A percentile compares a stretch with the other conserved stretches of the same genome.
phyloP scores from a whole-genome alignment of 441 rosid genomes.

The Croton laevigatus region DNA sequence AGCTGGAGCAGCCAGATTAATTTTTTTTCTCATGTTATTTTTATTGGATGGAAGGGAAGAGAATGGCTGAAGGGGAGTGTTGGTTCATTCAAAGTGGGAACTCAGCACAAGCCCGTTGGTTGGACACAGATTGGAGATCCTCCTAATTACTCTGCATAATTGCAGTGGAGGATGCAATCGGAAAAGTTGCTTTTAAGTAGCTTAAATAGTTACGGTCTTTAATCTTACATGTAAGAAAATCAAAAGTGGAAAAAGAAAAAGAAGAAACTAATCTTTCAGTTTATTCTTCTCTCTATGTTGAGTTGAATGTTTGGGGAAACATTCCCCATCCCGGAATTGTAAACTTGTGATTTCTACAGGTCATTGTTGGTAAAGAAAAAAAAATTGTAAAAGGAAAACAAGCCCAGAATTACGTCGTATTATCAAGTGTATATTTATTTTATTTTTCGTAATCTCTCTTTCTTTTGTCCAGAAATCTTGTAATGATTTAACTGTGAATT shows the following conservation, averaged over 20 bases:
- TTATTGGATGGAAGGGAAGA: slow-evolving; percentile 30
- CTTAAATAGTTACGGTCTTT: slow-evolving; percentile 24
- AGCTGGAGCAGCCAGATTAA: slow-evolving; percentile 38
- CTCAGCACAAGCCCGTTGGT: slow-evolving; percentile 42
- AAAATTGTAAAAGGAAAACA: neutral
- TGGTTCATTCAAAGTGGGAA: slow-evolving; percentile 97
- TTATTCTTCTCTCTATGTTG: slow-evolving; percentile 24
- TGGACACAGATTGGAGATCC: slow-evolving; percentile 32
- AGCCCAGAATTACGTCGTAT: neutral
- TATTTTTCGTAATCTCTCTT: neutral
- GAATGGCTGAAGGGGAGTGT: slow-evolving; percentile 36
- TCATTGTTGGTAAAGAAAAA: slow-evolving; percentile 20
- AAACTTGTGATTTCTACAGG: slow-evolving; percentile 44
- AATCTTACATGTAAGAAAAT: slow-evolving; percentile 34
- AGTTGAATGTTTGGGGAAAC: slow-evolving; percentile 33
- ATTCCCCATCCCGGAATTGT: slow-evolving; percentile 51
- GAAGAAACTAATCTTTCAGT: slow-evolving; percentile 9
- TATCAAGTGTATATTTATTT: slow-evolving; percentile 17
- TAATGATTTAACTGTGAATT: slow-evolving; percentile 8
- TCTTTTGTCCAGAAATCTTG: neutral
- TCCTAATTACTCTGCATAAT: slow-evolving; percentile 44
- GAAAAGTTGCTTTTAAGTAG: slow-evolving; percentile 31
- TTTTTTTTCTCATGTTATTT: slow-evolving; percentile 21
- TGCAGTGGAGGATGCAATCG: slow-evolving; percentile 46
- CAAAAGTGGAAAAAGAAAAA: slow-evolving; percentile 7